Conservation (phyloP, 176 grass and related monocot species). For the Cocos nucifera region DNA sequence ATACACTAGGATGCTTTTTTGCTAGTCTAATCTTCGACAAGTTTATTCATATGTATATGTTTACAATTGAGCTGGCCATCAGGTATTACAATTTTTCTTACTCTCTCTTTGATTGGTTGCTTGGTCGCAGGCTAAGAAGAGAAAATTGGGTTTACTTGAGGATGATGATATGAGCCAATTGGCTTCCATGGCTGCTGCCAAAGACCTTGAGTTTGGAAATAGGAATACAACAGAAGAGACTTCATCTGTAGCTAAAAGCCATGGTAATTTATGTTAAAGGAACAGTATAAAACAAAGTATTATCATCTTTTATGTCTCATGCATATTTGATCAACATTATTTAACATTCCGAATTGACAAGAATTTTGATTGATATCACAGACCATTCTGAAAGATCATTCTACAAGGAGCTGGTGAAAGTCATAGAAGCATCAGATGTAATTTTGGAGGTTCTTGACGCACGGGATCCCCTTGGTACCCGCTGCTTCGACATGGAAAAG, state of each 20-base stretch:
- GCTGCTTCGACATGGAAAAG: conserved; percentile 82
- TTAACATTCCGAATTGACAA: background rate
- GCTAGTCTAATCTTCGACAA: too few relatives aligned
- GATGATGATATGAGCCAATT: conserved; percentile 52
- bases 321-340: conserved; percentile 14
- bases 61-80: too few relatives aligned
- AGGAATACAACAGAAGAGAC: conserved; percentile 30
- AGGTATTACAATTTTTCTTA: too few relatives aligned
- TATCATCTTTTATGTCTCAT: too few relatives aligned
- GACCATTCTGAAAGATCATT: conserved; percentile 91
- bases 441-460: conserved; percentile 95
- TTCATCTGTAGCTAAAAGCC: conserved; percentile 33
- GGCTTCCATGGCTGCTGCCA: conserved; percentile 29
- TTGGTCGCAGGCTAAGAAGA: conserved; percentile 54
- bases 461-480: conserved; percentile 63
- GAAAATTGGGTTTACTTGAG: conserved; percentile 61
- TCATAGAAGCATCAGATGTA: conserved; percentile 80
- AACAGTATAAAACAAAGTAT: too few relatives aligned
- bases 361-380: conserved; percentile 19
- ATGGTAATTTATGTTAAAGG: conserved; percentile 37
- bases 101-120: too few relatives aligned
- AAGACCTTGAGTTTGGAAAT: conserved; percentile 33
- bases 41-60: too few relatives aligned
- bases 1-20: too few relatives aligned
- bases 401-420: conserved; percentile 96